Base-by-base conservation (phyloP, 108 stramenopile genomes). In the Fragilariopsis cylindrus region DNA sequence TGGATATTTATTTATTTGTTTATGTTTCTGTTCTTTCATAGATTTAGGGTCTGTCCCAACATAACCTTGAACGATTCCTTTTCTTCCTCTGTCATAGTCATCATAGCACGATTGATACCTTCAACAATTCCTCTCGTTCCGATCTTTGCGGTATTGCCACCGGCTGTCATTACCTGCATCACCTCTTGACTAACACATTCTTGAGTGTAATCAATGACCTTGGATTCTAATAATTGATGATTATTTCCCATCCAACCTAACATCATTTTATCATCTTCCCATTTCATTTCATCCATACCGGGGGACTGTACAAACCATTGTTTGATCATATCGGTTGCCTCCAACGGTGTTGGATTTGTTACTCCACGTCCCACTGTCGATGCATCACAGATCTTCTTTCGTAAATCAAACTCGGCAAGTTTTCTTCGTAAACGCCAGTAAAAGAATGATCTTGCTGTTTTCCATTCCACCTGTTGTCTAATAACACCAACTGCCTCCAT, bases 401-500 rank as follows among this genome's bases (percentile, higher is more conserved):
- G 77, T 7, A 98, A 72, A 75, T 97, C 97, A 72, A 98, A 98
- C 77, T 99, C 98, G 16, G 97, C 98, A 19, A 99, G 82, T 67
- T 99, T 97, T 55, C 99, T 86, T 54, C 98, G 92, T 6, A 99
- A 88, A 30, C 99, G 85, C 97, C 96, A 96, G 89, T 96, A 98
- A 74, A 99, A 99, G 92, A 89, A 98, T 7, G 85, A 69, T 44
- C 99, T 85, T 4, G 97, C 83, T 43, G 87, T 40, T 40, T 68
- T 76, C 99, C 99, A 99, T 76, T 94, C 93, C 6, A 99, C 96
- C 43, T 88, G 85, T 45, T 84, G 73, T 57, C 96, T 75, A 79
- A 99, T 98, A 5, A 98, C 98, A 57, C 98, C 98, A 71, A 96
- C 97, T 60, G 98, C 97, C 81, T 94, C 86, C 99, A 99, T 99